Evolutionary conservation across 441 rosid species (phyloP), one percentile per base, ranked within the genome.

Genomic region (Gossypium laxum): DNA sequence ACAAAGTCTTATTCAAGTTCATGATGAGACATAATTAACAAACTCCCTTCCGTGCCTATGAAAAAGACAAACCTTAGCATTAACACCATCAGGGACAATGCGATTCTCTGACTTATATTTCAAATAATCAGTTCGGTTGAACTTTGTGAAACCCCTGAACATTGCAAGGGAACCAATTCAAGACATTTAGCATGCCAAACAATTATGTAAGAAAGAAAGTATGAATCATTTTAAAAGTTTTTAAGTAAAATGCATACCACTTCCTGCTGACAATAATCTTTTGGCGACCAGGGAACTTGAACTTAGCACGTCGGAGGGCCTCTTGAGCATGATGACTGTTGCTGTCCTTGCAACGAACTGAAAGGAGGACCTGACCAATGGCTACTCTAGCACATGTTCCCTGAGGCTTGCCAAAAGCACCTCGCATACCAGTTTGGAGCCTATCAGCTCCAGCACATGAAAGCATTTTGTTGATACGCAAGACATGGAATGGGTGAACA

Each of bases 381-480:
- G 79, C 85, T 43, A 87, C 90, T 4, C 90, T 69, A 3, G 90
- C 90, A 78, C 90, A 87, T 43, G 82, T 75, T 4, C 90, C 90
- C 63, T 77, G 80, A 0, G 90, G 88, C 51, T 87, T 87, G 1
- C 90, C 90, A 54, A 87, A 87, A 61, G 90, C 90, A 75, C 90
- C 90, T 22, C 90, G 78, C 85, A 82, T 70, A 0, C 73, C 73
- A 5, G 73, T 70, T 32, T 70, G 73, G 14, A 70, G 67, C 88
- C 96, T 90, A 87, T 92, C 94, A 77, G 94, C 97, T 38, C 97
- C 96, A 60, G 97, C 97, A 74, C 96, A 92, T 0, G 97, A 92
- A 82, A 92, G 96, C 97, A 92, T 92, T 86, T 90, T 92, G 87
- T 90, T 90, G 78, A 92, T 92, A 28, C 97, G 87, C 69, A 92